Percentiles rank a stretch among this genome's conserved stretches.
Conservation (phyloP, 2,329 filamentous ascomycete genomes). For the Penicillium sp. region DNA sequence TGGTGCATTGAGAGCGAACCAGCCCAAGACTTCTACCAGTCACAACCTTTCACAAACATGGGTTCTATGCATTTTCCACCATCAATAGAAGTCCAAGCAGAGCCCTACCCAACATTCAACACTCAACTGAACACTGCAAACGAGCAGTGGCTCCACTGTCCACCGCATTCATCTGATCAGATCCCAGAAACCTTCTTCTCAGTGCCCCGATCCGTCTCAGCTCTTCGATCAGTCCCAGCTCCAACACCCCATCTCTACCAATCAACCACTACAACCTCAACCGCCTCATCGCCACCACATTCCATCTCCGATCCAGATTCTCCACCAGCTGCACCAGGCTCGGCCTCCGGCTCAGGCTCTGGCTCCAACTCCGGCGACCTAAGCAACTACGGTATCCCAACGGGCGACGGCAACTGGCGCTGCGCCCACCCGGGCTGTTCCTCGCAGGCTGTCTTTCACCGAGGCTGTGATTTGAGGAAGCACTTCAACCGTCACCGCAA, state of each 20-base stretch:
- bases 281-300: conserved; percentile 16
- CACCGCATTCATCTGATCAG: conserved; percentile 1
- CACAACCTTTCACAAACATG: conserved; percentile 6
- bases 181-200: conserved; percentile 18
- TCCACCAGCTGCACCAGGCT: conserved; percentile 8
- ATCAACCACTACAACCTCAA: conserved; percentile 9
- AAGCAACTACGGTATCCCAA: conserved; percentile 34
- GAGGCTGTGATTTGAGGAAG: conserved; percentile 62
- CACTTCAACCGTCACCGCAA: conserved; percentile 64
- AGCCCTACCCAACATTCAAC: conserved; percentile 9
- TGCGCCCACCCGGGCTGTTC: conserved; percentile 60
- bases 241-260: background rate
- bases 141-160: conserved; percentile 16
- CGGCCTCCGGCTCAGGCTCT: conserved; percentile 10
- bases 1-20: conserved; percentile 25
- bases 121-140: conserved; percentile 3
- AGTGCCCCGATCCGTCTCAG: background rate
- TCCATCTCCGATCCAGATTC: conserved; percentile 17
- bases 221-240: background rate
- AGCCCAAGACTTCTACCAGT: conserved; percentile 7
- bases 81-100: conserved; percentile 3
- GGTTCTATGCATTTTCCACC: conserved; percentile 11
- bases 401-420: conserved; percentile 50
- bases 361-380: conserved; percentile 27
- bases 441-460: conserved; percentile 58